phyloP scores from a whole-genome alignment of 2,329 filamentous ascomycete genomes.

The Emydomyces testavorans region DNA sequence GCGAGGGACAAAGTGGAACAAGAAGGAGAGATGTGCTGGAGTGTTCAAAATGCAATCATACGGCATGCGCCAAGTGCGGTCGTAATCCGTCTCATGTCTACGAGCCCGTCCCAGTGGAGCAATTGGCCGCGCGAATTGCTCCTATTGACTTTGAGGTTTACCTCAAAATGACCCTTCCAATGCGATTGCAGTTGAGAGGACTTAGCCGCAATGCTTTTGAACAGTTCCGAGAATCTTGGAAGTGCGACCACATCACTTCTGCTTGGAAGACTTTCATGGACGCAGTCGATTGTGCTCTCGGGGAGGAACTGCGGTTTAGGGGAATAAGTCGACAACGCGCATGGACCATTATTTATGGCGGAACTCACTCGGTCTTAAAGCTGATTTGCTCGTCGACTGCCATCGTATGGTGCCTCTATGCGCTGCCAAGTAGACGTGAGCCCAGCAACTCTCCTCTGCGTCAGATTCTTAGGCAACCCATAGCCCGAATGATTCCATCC shows the following conservation, averaged over 20 bases:
- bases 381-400: conserved; percentile 25
- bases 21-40: conserved; percentile 32
- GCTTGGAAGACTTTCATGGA: conserved; percentile 14
- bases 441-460: conserved; percentile 33
- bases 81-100: conserved; percentile 45
- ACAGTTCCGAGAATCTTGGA: conserved; percentile 9
- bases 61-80: conserved; percentile 43
- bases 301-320: conserved; percentile 26
- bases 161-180: conserved; percentile 36
- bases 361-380: conserved; percentile 30
- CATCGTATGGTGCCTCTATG: conserved; percentile 41
- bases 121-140: conserved; percentile 28
- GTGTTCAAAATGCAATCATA: conserved; percentile 45
- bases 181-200: conserved; percentile 29
- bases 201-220: conserved; percentile 22
- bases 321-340: conserved; percentile 24
- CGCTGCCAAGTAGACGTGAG: conserved; percentile 31
- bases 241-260: background rate
- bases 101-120: conserved; percentile 16
- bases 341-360: conserved; percentile 38
- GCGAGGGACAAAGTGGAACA: conserved; percentile 41
- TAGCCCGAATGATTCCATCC: conserved; percentile 38
- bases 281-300: conserved; percentile 20
- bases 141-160: conserved; percentile 37
- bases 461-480: conserved; percentile 35